phyloP scores from a whole-genome alignment of 1,284 basidiomycete species.

The Marasmius fiardii region DNA sequence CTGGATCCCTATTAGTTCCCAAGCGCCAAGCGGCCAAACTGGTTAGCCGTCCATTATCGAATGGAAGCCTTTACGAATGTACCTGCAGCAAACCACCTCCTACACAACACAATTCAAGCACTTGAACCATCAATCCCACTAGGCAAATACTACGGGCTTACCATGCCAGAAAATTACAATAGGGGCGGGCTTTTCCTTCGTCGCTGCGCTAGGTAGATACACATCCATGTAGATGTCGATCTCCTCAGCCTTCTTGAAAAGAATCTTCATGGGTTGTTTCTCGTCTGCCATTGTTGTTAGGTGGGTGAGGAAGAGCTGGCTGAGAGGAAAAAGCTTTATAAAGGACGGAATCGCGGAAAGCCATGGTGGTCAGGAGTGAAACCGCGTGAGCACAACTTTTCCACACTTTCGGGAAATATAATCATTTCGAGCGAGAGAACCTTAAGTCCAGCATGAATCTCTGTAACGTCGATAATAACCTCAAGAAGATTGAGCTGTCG shows the following conservation, averaged over 20 bases:
- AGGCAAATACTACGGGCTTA: constrained; percentile 13
- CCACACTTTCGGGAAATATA: too few species aligned
- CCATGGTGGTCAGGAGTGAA: too few species aligned
- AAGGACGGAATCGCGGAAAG: not conserved
- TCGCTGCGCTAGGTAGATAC: constrained; percentile 28
- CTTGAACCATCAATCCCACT: not conserved
- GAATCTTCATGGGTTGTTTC: constrained; percentile 25
- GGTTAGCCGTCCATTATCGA: not conserved
- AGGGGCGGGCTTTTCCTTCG: constrained; percentile 24
- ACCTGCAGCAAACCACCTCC: constrained; percentile 26
- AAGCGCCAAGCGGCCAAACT: not conserved
- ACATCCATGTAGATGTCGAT: constrained; percentile 32
- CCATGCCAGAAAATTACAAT: constrained; percentile 37
- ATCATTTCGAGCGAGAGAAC: too few species aligned
- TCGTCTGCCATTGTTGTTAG: not conserved
- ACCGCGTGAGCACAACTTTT: too few species aligned
- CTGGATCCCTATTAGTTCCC: constrained; percentile 27
- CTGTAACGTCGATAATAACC: too few species aligned
- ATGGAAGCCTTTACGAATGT: not conserved
- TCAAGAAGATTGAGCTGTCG: too few species aligned
- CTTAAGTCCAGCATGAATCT: too few species aligned
- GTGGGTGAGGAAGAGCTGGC: constrained; percentile 1
- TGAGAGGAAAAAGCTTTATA: not conserved
- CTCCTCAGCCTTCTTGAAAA: constrained; percentile 28
- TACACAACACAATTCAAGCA: not conserved